Percentiles rank a stretch among this genome's conserved stretches.
These are phyloP conservation scores for Hordeum marinum DNA, from an alignment of 176 grass and related monocot species.

Conservation along the genomic window DNA sequence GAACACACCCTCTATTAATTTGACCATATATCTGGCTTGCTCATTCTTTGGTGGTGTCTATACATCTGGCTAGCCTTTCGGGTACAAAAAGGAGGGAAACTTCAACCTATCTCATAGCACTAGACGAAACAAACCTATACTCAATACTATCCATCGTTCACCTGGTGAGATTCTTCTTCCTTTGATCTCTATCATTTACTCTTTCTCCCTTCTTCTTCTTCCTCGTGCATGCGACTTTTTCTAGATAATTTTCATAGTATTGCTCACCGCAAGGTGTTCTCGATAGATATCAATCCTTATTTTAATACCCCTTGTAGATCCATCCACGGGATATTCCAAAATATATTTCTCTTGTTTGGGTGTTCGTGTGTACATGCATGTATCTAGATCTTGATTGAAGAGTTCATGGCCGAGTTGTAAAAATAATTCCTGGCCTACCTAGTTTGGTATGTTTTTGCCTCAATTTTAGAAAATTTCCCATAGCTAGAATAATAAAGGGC, in stretches of 20 bases:
- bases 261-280: neutral
- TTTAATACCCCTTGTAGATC: neutral
- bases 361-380: neutral
- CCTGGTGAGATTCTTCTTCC: slow-evolving; percentile 5
- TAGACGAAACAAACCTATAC: neutral
- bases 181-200: neutral
- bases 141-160: neutral
- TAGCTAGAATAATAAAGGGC: too few relatives aligned
- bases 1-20: neutral
- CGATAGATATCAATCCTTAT: neutral
- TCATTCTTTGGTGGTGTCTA: neutral
- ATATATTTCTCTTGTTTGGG: neutral
- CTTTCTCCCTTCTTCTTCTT: neutral
- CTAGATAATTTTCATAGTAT: neutral
- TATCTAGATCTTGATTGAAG: neutral
- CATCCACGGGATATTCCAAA: neutral
- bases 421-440: neutral
- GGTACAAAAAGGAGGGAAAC: neutral
- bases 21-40: neutral
- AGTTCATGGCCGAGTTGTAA: too few relatives aligned
- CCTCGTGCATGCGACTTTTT: neutral
- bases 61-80: neutral
- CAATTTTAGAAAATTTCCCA: neutral
- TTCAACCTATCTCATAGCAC: neutral
- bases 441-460: neutral